Evolutionary conservation across 352 stramenopile genomes (phyloP).

Genomic region (Lagenidium sp.): DNA sequence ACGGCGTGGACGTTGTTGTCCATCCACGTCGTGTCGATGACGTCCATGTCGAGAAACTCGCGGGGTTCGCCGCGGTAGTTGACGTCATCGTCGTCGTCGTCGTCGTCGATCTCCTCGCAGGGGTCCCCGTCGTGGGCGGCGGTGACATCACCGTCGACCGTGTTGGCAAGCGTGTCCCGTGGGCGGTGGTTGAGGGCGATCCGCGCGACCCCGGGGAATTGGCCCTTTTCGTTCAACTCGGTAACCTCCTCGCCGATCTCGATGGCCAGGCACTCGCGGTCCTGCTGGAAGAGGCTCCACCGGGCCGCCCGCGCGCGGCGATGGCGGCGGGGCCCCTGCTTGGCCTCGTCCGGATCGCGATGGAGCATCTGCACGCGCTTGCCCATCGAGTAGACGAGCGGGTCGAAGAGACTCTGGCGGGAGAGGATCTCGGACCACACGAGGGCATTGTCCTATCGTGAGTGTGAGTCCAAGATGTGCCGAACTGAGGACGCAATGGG

Average conservation of each 20-base stretch:
- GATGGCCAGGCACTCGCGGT: neutral
- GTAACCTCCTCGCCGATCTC: constrained; percentile 3
- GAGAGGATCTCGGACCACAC: constrained; percentile 24
- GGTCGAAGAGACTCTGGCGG: constrained; percentile 7
- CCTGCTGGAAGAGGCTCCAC: constrained; percentile 5
- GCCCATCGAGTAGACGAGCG: constrained; percentile 13
- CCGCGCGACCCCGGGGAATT: constrained; percentile 1
- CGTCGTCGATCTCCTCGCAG: neutral
- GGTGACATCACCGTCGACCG: neutral
- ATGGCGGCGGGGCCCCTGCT: neutral
- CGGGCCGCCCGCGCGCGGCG: constrained; percentile 1
- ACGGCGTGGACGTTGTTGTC: constrained; percentile 49
- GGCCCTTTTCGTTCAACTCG: constrained; percentile 5
- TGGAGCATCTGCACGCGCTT: constrained; percentile 10
- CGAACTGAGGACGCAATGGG: no score
- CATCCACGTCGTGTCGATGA: constrained; percentile 60
- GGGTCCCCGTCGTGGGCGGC: no score
- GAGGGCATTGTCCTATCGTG: constrained; percentile 25
- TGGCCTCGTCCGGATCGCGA: neutral
- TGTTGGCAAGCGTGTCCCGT: neutral
- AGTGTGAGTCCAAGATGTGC: no score
- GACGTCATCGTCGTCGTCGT: neutral
- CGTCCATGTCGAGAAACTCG: constrained; percentile 46
- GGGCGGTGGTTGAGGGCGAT: constrained; percentile 3
- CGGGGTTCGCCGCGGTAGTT: neutral